Evolutionary conservation across 2,329 filamentous ascomycete genomes (phyloP), one percentile per base, ranked within the genome.

Genomic region (Escovopsis sp.): DNA sequence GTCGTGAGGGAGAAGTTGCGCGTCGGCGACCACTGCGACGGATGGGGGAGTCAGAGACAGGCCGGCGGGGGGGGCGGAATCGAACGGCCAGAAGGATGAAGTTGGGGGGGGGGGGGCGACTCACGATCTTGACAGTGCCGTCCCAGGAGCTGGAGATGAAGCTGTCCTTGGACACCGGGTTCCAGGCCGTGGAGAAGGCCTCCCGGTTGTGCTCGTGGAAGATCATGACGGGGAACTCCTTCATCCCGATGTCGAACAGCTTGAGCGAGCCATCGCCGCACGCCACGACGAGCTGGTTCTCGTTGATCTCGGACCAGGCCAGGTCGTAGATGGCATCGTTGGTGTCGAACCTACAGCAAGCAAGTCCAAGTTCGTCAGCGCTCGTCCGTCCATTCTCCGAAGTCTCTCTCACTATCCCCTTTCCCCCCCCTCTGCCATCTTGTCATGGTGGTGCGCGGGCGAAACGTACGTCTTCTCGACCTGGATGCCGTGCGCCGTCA

Each of bases 251-350:
- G 63, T 98, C 91, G 62, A 91, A 98, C 38, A 98, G 76, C 66
- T 95, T 95, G 55, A 98, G 74, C 43, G 85, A 89, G 43, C 91
- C 91, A 65, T 98, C 91, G 49, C 91, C 91, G 51, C 85, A 88
- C 1, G 87, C 88, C 1, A 82, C 81, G 18, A 94, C 73, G 41
- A 95, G 69, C 66, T 98, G 91, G 63, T 91, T 94, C 66, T 95
- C 89, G 67, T 98, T 88, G 51, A 86, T 77, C 67, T 98, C 91
- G 15, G 87, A 94, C 87, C 91, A 96, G 26, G 88, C 76, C 42
- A 91, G 71, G 64, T 98, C 91, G 63, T 94, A 98, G 49, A 96
- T 81, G 37, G 88, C 85, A 62, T 98, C 91, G 67, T 96, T 93
- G 10, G 91, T 98, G 57, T 95, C 89, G 66, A 89, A 98, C 58